phyloP scores from a whole-genome alignment of 495 filamentous ascomycete species.

The Massariosphaeria phaeospora region DNA sequence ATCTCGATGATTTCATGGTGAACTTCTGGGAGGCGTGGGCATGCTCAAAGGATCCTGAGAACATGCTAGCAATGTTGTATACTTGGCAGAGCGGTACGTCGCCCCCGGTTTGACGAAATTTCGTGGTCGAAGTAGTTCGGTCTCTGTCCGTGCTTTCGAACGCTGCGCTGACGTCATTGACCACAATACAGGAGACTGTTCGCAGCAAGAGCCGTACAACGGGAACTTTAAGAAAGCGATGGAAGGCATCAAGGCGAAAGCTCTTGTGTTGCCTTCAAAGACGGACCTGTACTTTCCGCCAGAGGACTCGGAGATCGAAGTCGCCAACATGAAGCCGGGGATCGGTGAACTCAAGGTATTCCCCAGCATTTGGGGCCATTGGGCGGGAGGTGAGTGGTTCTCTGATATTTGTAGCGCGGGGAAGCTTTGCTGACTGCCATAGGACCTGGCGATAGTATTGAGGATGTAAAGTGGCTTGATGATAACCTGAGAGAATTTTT shows the following conservation, averaged over 20 bases:
- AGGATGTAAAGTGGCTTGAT: conserved; percentile 65
- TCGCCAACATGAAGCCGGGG: conserved; percentile 57
- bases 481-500: conserved; percentile 53
- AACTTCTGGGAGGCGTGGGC: conserved; percentile 71
- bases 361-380: conserved; percentile 66
- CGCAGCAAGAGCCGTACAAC: conserved; percentile 58
- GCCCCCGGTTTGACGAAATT: no score
- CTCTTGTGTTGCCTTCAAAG: conserved; percentile 58
- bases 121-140: no score
- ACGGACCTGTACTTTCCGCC: conserved; percentile 74
- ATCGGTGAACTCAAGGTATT: conserved; percentile 55
- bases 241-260: conserved; percentile 63
- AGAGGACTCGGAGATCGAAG: conserved; percentile 65
- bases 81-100: no score
- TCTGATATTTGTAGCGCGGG: background rate
- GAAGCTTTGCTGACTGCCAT: background rate
- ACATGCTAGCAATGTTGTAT: conserved; percentile 60
- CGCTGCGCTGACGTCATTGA: no score
- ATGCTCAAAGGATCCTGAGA: conserved; percentile 64
- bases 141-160: no score
- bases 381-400: conserved; percentile 34
- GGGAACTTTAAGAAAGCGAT: conserved; percentile 61
- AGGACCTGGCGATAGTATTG: conserved; percentile 58
- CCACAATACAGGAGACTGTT: conserved; percentile 61
- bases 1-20: conserved; percentile 64